Conservation (phyloP, 352 stramenopile species). For the Albugo laibachii region DNA sequence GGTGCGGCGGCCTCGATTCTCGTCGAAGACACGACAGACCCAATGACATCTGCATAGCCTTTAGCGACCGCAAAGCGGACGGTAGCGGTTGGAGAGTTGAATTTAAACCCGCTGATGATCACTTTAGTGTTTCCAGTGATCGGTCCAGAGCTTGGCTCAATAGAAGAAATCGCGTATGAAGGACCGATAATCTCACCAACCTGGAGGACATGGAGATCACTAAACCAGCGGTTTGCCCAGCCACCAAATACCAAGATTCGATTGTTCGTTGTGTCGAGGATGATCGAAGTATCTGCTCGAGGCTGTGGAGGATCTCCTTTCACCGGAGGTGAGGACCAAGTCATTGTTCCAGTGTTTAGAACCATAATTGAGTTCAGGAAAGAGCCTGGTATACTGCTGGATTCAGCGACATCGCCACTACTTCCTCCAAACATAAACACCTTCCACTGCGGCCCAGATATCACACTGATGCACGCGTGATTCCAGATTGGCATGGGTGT, state of each 20-base stretch:
- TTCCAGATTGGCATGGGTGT: slow-evolving; percentile 81
- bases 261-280: slow-evolving; percentile 82
- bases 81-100: slow-evolving; percentile 65
- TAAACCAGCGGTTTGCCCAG: slow-evolving; percentile 92
- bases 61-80: slow-evolving; percentile 87
- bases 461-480: slow-evolving; percentile 85
- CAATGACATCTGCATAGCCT: slow-evolving; percentile 83
- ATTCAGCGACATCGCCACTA: slow-evolving; percentile 82
- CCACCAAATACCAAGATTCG: slow-evolving; percentile 90
- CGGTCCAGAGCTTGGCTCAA: slow-evolving; percentile 80
- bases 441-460: slow-evolving; percentile 93
- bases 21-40: slow-evolving; percentile 63
- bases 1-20: slow-evolving; percentile 81
- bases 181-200: slow-evolving; percentile 89
- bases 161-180: slow-evolving; percentile 86
- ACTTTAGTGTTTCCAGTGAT: slow-evolving; percentile 87
- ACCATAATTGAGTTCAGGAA: slow-evolving; percentile 83
- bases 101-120: slow-evolving; percentile 85
- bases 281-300: slow-evolving; percentile 84
- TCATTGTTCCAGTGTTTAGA: slow-evolving; percentile 80
- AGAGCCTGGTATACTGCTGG: slow-evolving; percentile 65
- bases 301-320: slow-evolving; percentile 67
- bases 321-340: slow-evolving; percentile 38
- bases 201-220: slow-evolving; percentile 84
- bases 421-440: slow-evolving; percentile 95